These are phyloP conservation scores for Hanseniaspora meyeri DNA, from an alignment of 805 yeast species.

Conservation along the genomic window DNA sequence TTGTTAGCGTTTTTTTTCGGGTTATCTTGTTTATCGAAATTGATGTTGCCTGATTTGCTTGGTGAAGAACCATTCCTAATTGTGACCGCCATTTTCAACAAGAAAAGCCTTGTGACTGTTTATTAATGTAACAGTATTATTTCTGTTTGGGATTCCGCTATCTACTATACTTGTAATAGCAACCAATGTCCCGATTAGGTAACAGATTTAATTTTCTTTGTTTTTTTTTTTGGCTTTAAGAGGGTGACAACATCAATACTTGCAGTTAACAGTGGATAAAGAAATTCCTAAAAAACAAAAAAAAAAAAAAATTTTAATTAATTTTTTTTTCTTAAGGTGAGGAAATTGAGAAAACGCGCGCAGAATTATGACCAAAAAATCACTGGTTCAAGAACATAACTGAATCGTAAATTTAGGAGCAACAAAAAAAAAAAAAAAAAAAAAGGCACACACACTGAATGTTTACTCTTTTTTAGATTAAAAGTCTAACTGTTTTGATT, in stretches of 20 bases:
- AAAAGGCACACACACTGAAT: no score
- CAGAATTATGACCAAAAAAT: background rate
- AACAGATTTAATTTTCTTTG: background rate
- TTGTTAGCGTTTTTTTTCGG: background rate
- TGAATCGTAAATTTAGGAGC: background rate
- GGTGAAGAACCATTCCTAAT: background rate
- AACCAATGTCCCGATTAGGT: background rate
- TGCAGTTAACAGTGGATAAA: no score
- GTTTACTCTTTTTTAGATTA: no score
- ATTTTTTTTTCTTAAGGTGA: background rate
- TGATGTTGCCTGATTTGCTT: background rate
- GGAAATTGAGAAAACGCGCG: background rate
- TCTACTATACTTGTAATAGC: no score
- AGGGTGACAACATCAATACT: no score
- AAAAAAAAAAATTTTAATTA: background rate
- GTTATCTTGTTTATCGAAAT: background rate
- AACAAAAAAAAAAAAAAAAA: background rate
- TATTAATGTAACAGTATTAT: no score
- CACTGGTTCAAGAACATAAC: background rate
- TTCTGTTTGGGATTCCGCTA: no score
- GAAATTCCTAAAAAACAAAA: no score
- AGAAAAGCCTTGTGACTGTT: no score
- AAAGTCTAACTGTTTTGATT: no score
- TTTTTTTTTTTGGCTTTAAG: no score
- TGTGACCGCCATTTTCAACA: background rate